phyloP scores from a whole-genome alignment of 148 eudicot genomes.

The Chenopodium formosanum region DNA sequence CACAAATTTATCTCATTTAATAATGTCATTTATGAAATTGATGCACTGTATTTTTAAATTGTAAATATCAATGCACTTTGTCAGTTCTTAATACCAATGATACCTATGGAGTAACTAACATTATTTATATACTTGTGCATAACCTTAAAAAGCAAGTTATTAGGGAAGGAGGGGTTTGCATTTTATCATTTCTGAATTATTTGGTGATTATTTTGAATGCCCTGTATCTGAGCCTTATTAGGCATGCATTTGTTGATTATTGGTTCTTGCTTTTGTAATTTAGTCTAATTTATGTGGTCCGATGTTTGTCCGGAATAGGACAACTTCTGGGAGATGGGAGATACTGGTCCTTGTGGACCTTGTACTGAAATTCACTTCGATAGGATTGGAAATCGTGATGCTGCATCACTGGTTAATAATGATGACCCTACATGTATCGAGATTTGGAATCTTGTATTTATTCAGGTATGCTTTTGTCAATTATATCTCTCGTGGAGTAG shows the following conservation, averaged over 20 bases:
- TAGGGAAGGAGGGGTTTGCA: not conserved
- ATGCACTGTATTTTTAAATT: too few species aligned
- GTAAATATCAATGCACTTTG: too few species aligned
- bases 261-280: not conserved
- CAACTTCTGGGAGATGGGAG: conserved; percentile 99
- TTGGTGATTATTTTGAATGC: not conserved
- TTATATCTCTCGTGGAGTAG: not conserved
- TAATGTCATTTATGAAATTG: too few species aligned
- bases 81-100: too few species aligned
- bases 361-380: conserved; percentile 97
- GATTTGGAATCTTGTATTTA: conserved; percentile 97
- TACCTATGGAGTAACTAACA: too few species aligned
- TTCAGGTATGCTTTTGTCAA: conserved; percentile 59
- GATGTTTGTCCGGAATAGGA: conserved; percentile 46
- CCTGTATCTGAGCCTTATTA: not conserved
- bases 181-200: not conserved
- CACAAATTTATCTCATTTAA: too few species aligned
- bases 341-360: conserved; percentile 99
- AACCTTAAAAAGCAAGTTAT: too few species aligned
- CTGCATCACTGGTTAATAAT: conserved; percentile 81
- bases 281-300: not conserved
- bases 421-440: conserved; percentile 98
- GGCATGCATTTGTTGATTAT: too few species aligned
- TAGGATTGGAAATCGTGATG: conserved; percentile 94
- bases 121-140: too few species aligned